Conservation (phyloP, 2,329 filamentous ascomycete genomes). For the Fusarium sterilihyphosum region DNA sequence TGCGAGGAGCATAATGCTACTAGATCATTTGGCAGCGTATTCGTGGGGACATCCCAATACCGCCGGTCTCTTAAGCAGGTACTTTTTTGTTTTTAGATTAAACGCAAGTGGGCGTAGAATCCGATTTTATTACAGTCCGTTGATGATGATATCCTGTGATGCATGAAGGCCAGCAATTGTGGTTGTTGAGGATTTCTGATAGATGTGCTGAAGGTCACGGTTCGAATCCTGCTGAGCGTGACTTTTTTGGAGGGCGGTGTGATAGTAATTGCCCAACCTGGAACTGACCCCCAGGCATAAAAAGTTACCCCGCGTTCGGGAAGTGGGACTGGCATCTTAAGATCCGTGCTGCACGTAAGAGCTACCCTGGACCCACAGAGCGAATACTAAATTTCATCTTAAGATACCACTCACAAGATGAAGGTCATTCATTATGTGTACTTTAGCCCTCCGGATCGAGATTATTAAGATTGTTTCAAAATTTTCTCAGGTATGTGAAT, state of each 20-base stretch:
- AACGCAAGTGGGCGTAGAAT: rapidly evolving
- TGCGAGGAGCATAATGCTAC: background rate
- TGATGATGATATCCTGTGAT: background rate
- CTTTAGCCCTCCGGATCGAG: too few relatives aligned
- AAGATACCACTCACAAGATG: background rate
- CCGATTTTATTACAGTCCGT: rapidly evolving
- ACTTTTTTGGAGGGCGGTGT: background rate
- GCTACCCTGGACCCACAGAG: background rate
- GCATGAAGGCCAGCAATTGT: background rate
- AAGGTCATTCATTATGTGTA: too few relatives aligned
- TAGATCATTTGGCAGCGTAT: too few relatives aligned
- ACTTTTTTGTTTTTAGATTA: background rate
- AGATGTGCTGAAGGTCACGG: background rate
- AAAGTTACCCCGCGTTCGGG: background rate
- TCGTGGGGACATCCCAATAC: background rate
- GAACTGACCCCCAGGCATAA: background rate
- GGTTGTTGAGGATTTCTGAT: background rate
- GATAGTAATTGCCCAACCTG: background rate
- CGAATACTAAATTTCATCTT: background rate
- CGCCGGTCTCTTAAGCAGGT: background rate
- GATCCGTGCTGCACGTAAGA: background rate
- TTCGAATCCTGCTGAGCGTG: background rate
- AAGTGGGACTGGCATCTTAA: background rate
- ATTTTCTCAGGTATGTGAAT: too few relatives aligned
- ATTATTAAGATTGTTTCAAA: too few relatives aligned